Base-by-base conservation (phyloP, 345 rosid species). In the Psidium guajava region DNA sequence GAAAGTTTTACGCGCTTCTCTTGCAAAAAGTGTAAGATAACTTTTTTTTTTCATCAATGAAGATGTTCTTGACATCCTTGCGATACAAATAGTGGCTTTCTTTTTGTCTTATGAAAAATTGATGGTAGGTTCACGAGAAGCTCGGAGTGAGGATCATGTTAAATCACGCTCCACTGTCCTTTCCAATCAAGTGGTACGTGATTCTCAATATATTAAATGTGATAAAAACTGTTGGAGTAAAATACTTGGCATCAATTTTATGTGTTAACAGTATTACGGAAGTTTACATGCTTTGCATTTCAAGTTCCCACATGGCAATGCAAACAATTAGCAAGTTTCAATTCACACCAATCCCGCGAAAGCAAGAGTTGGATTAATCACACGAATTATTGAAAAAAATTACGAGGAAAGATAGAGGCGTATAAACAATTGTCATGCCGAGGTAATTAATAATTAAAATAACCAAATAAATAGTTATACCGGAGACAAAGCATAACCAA, bases 111-210 rank as follows among this genome's bases (percentile, higher is more conserved):
- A n/a, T 58, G 0, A 58, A 58, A n/a, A n/a, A 12, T 13, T 13
- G 3, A 0, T 59, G 20, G 1, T 2, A 59, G 73, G 40, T 59
- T 27, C 1, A 58, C 36, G 0, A 59, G 20, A 59, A 0, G 2
- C 20, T 59, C 0, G 1, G 0, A 13, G 40, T 58, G 3, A 59
- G 0, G 36, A 27, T 3, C 20, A n/a, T 3, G 32, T n/a, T 6
- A 59, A 27, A 6, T 27, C 36, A 2, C 0, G 73, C 20, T 27
- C 40, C 0, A 59, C 8, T 27, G 18, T 0, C 36, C 73, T 59
- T 4, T 59, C 27, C 73, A 2, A 27, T 27, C 9, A 2, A 59
- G 18, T 27, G 73, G 73, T 44, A 44, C 8, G 8, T 44, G 47
- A 44, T 44, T 44, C 47, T 44, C 47, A 44, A 44, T 44, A 59